These are phyloP conservation scores for Fagus crenata DNA, from an alignment of 306 rosid genomes.

Conservation along the genomic window DNA sequence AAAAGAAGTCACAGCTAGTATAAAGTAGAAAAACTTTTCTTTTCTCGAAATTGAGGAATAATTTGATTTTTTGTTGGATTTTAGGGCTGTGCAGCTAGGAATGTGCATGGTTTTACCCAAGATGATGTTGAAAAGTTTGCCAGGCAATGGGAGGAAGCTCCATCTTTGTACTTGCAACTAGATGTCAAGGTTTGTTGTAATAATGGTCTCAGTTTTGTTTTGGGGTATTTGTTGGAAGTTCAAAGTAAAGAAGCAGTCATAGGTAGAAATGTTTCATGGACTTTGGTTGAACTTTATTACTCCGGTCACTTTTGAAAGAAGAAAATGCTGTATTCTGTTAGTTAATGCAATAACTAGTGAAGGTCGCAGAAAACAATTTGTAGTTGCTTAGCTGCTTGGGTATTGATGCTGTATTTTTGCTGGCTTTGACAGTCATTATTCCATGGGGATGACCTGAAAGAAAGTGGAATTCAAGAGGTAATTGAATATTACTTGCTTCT, in stretches of 20 bases:
- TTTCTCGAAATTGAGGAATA: constrained; percentile 11
- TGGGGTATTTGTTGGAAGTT: constrained; percentile 2
- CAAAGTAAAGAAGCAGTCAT: background rate
- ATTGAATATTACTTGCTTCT: constrained; percentile 26
- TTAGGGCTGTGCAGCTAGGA: constrained; percentile 98
- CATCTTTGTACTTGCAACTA: constrained; percentile 75
- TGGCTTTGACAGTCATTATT: constrained; percentile 66
- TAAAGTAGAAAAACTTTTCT: constrained; percentile 10
- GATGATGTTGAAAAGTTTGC: constrained; percentile 82
- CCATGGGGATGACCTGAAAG: constrained; percentile 81
- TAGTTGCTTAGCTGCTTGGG: constrained; percentile 19
- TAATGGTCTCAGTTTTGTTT: constrained; percentile 5
- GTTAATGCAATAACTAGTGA: constrained; percentile 3
- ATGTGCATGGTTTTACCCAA: constrained; percentile 79
- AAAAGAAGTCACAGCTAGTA: constrained; percentile 1
- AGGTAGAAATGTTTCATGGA: background rate
- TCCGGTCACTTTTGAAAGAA: background rate
- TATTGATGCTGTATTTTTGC: constrained; percentile 37
- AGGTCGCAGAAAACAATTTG: constrained; percentile 5
- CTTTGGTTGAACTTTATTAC: background rate
- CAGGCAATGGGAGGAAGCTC: constrained; percentile 87
- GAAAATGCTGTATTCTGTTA: constrained; percentile 9
- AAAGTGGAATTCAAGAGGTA: constrained; percentile 89
- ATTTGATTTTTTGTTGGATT: constrained; percentile 32
- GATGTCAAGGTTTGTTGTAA: constrained; percentile 65